Evolutionary conservation across 306 rosid genomes (phyloP).

Genomic region (Corylus avellana): DNA sequence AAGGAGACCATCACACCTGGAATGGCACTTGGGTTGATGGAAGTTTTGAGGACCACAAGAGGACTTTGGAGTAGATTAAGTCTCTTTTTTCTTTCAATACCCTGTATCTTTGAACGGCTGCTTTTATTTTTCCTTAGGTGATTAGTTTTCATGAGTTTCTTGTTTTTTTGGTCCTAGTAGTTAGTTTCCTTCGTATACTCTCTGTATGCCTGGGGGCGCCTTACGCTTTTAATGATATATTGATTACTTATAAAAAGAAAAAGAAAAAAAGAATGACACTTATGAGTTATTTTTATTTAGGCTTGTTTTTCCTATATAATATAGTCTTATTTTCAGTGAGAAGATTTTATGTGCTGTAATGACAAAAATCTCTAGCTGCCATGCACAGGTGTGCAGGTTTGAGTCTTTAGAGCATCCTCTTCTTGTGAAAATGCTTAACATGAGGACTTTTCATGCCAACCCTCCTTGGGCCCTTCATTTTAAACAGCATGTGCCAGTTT

Average conservation of each 20-base stretch:
- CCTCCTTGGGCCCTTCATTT: neutral
- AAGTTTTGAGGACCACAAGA: too few species aligned
- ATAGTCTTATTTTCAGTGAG: neutral
- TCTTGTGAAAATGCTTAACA: neutral
- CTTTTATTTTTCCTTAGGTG: too few species aligned
- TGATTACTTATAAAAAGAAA: too few species aligned
- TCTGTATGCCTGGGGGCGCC: too few species aligned
- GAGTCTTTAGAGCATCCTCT: slow-evolving; percentile 4
- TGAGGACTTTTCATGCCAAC: neutral
- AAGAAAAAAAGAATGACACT: neutral
- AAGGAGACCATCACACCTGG: neutral
- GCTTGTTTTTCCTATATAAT: neutral
- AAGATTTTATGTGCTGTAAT: neutral
- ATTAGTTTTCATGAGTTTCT: too few species aligned
- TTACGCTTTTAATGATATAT: too few species aligned
- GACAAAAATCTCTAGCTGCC: neutral
- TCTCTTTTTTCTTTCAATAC: too few species aligned
- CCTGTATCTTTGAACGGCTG: too few species aligned
- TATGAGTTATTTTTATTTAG: neutral
- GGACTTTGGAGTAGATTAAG: too few species aligned
- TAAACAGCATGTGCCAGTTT: neutral
- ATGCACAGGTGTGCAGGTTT: neutral
- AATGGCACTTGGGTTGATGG: neutral
- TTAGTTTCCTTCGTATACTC: too few species aligned
- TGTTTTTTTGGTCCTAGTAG: too few species aligned